Base-by-base conservation (phyloP, 441 rosid species). In the Macaranga tanarius region DNA sequence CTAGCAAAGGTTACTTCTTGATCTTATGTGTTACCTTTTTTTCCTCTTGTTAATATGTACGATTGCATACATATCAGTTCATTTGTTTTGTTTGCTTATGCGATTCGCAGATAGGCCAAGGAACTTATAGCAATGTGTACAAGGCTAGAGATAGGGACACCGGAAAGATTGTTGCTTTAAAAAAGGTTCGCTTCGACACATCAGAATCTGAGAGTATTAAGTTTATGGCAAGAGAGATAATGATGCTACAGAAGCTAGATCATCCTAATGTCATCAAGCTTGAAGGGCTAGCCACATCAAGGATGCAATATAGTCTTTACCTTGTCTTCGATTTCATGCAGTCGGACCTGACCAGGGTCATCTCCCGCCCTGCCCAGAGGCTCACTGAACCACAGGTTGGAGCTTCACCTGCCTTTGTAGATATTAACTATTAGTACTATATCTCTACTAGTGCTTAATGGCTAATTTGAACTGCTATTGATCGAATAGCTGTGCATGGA, bases 201-300 rank as follows among this genome's bases (percentile, higher is more conserved):
- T 82, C 90, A 55, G 95, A 91, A 82, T 84, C 98, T 4, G 89
- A 88, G 76, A 93, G 98, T 76, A 82, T 90, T 15, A 86, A 90
- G 75, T 93, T 91, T 77, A 93, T 93, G 95, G 98, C 97, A 10
- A 90, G 98, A 67, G 97, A 93, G 84, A 93, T 88, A 71, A 83
- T 60, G 78, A 80, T 86, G 7, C 74, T 91, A 61, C 97, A 84
- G 77, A 85, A 88, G 67, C 85, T 93, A 50, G 86, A 93, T 44
- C 98, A 91, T 59, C 96, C 97, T 8, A 93, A 89, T 65, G 75
- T 93, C 17, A 91, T 93, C 85, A 90, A 84, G 68, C 91, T 93
- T 42, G 90, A 87, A 86, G 98, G 98, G 59, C 48, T 90, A 28
- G 98, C 95, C 62, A 90, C 94, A 6, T 91, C 97, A 34, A 88